Evolutionary conservation across 2,329 filamentous ascomycete genomes (phyloP).

Genomic region (Cercospora berteroae): DNA sequence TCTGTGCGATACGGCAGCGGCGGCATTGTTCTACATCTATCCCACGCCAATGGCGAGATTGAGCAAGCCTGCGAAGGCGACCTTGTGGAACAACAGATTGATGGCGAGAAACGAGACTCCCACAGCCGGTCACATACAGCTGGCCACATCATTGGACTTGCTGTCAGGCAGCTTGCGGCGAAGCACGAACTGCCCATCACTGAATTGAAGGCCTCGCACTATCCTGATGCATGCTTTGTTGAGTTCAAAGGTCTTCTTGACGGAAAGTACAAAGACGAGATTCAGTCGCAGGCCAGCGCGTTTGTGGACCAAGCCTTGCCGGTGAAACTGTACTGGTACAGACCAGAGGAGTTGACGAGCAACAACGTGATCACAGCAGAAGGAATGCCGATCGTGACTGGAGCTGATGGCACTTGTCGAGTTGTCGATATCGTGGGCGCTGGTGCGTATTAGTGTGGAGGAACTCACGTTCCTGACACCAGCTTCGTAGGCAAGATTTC

Average conservation of each 20-base stretch:
- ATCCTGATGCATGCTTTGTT: slow-evolving; percentile 64
- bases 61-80: slow-evolving; percentile 38
- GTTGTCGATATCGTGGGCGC: slow-evolving; percentile 68
- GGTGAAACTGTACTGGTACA: slow-evolving; percentile 63
- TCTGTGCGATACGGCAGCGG: slow-evolving; percentile 57
- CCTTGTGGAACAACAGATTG: slow-evolving; percentile 56
- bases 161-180: slow-evolving; percentile 60
- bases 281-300: slow-evolving; percentile 62
- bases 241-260: slow-evolving; percentile 69
- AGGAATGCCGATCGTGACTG: slow-evolving; percentile 14
- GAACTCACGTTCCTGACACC: slow-evolving; percentile 64
- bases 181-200: slow-evolving; percentile 59
- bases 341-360: slow-evolving; percentile 47
- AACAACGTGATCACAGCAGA: slow-evolving; percentile 14
- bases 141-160: slow-evolving; percentile 68
- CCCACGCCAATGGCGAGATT: neutral
- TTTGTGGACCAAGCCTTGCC: slow-evolving; percentile 57
- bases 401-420: slow-evolving; percentile 56
- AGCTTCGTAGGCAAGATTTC: slow-evolving; percentile 58
- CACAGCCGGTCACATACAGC: slow-evolving; percentile 71
- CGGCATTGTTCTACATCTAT: slow-evolving; percentile 64
- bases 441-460: slow-evolving; percentile 71
- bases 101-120: slow-evolving; percentile 59
- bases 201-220: slow-evolving; percentile 64
- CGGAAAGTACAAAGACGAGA: slow-evolving; percentile 59